phyloP scores from a whole-genome alignment of 164 flowering plant genomes.

The Vitis cinerea region DNA sequence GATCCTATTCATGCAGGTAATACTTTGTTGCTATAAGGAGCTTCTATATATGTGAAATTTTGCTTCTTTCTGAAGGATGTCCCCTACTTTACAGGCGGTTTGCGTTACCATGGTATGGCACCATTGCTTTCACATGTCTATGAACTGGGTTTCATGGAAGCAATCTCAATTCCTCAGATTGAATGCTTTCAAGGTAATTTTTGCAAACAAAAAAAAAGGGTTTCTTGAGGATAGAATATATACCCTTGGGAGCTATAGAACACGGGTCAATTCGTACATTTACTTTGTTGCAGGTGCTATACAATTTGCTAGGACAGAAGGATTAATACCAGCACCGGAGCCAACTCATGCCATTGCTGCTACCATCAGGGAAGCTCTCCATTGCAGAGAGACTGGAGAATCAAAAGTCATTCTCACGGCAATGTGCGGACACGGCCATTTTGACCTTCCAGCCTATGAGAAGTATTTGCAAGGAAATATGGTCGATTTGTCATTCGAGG shows the following conservation, averaged over 20 bases:
- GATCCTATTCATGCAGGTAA: conserved; percentile 98
- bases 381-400: conserved; percentile 79
- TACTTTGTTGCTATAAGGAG: neutral
- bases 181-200: conserved; percentile 85
- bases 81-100: conserved; percentile 57
- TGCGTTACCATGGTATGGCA: conserved; percentile 98
- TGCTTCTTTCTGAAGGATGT: neutral
- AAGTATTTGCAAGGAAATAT: conserved; percentile 81
- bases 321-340: conserved; percentile 93
- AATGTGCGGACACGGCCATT: conserved; percentile 99
- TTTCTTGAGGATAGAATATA: too few species aligned
- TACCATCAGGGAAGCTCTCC: conserved; percentile 86
- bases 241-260: too few species aligned
- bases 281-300: conserved; percentile 64
- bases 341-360: conserved; percentile 99
- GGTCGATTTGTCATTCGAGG: conserved; percentile 69
- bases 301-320: conserved; percentile 85
- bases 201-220: neutral
- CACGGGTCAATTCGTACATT: too few species aligned
- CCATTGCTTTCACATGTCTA: conserved; percentile 91
- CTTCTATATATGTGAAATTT: neutral
- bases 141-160: conserved; percentile 88
- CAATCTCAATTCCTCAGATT: conserved; percentile 75
- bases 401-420: conserved; percentile 86
- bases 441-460: conserved; percentile 88